phyloP scores from a whole-genome alignment of 2,329 filamentous ascomycete genomes.

The Sordariomycetes sp. region DNA sequence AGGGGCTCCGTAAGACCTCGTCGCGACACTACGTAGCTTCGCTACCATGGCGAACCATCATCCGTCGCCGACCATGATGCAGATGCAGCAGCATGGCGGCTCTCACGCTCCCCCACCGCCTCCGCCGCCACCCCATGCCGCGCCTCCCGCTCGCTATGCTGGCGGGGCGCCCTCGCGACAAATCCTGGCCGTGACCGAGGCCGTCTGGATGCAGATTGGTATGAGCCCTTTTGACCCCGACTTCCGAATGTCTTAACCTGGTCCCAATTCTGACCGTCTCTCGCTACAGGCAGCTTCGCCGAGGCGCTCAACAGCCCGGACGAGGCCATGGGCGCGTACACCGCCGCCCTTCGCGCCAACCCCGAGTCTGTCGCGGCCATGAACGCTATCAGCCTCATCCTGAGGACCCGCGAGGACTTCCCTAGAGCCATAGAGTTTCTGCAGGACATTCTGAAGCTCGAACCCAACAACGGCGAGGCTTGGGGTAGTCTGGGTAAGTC shows the following conservation, averaged over 20 bases:
- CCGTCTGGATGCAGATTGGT: constrained; percentile 90
- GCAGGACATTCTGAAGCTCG: constrained; percentile 81
- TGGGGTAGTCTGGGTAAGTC: constrained; percentile 84
- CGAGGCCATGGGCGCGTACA: constrained; percentile 81
- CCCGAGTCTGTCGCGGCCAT: constrained; percentile 81
- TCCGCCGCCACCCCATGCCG: constrained; percentile 30
- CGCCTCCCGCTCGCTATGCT: constrained; percentile 12
- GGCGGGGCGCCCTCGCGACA: constrained; percentile 50
- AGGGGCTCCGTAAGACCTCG: background rate
- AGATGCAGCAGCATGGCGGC: constrained; percentile 55
- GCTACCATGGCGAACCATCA: constrained; percentile 64
- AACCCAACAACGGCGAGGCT: constrained; percentile 81
- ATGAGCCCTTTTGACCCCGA: constrained; percentile 23
- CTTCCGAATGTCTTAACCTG: background rate
- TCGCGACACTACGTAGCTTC: background rate
- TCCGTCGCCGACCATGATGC: constrained; percentile 70
- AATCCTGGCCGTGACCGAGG: constrained; percentile 70
- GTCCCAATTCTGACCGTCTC: constrained; percentile 14
- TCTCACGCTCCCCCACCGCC: constrained; percentile 51
- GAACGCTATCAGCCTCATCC: constrained; percentile 86
- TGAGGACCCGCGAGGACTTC: constrained; percentile 87
- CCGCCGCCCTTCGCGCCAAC: constrained; percentile 81
- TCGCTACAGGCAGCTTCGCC: constrained; percentile 61
- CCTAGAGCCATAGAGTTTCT: constrained; percentile 90
- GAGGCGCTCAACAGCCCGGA: constrained; percentile 84